Base-by-base conservation (phyloP, 2,329 filamentous ascomycete species). In the Apiospora saccharicola region DNA sequence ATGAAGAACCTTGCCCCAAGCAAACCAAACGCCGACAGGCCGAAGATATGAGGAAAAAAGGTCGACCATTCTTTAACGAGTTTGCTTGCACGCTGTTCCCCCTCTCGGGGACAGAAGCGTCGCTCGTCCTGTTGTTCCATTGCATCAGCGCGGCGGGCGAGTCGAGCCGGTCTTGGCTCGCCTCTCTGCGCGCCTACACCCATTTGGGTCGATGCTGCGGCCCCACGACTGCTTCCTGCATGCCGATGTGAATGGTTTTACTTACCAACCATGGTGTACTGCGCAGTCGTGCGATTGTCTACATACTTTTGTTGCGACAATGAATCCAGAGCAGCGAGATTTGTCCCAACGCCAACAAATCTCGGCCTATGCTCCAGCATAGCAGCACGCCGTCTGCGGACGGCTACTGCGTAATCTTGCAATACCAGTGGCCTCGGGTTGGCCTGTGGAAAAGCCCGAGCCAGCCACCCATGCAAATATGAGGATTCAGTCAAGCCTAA, bases 141-240 rank as follows among this genome's bases (percentile, higher is more conserved):
- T 81, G 80, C 80, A 81, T 79, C 77, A 76, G 77, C 79, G 77
- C 75, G 75, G 78, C 76, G 77, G 75, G 71, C 72, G 79, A 76
- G 78, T 79, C 83, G 84, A 86, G 85, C 86, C 82, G 86, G 86
- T 81, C 85, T 83, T 82, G 78, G 73, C 71, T 72, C 74, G 71
- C 76, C 76, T 74, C 78, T 77, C 75, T 72, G 75, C 74, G 76
- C 57, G 57, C 57, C 57, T 78, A 76, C 77, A 74, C 74, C 79
- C 82, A 83, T 81, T 81, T 83, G 85, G 86, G 86, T 86, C 86
- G 86, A 87, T 88, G 85, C 86, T 88, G 82, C 86, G 85, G 78
- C 85, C 85, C 85, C 83, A 82, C 80, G 80, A 80, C 75, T 72
- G 77, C 67, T 26, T 41, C 37, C 24, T 47, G 67, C 44, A 34